phyloP scores from a whole-genome alignment of 2,329 filamentous ascomycete genomes.

The Coleophoma crateriformis region DNA sequence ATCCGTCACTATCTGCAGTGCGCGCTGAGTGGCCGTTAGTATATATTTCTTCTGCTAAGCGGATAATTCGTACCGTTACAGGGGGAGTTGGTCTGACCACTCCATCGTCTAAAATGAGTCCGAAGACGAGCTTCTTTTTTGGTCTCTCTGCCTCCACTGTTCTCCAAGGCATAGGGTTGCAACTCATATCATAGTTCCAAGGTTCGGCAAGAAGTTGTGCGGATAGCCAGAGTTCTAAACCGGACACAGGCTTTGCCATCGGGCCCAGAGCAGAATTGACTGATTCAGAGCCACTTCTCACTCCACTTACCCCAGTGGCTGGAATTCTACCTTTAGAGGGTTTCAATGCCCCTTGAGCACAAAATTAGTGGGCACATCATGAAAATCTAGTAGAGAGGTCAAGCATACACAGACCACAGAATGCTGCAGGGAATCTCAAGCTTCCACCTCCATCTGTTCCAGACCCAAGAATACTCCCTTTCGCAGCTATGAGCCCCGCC shows the following conservation, averaged over 20 bases:
- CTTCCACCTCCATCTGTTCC: background rate
- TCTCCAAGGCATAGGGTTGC: conserved; percentile 43
- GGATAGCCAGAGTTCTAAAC: background rate
- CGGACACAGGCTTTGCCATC: background rate
- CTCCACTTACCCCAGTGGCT: background rate
- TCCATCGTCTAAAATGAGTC: conserved; percentile 41
- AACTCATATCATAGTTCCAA: conserved; percentile 43
- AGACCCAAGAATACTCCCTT: background rate
- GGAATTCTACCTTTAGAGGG: background rate
- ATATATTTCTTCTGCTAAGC: background rate
- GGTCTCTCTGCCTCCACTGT: conserved; percentile 12
- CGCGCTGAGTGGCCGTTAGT: background rate
- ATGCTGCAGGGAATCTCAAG: background rate
- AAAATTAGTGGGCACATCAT: background rate
- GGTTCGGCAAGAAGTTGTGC: conserved; percentile 24
- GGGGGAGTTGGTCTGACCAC: conserved; percentile 1
- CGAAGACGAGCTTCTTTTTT: conserved; percentile 46
- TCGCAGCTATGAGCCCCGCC: background rate
- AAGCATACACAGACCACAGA: background rate
- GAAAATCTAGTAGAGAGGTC: background rate
- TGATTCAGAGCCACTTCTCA: background rate
- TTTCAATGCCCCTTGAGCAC: background rate
- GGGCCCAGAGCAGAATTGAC: background rate
- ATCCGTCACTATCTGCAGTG: background rate
- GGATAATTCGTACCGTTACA: background rate